Evolutionary conservation across 305 asterid species (phyloP), one percentile per base, ranked within the genome.

Genomic region (Fraxinus baroniana): DNA sequence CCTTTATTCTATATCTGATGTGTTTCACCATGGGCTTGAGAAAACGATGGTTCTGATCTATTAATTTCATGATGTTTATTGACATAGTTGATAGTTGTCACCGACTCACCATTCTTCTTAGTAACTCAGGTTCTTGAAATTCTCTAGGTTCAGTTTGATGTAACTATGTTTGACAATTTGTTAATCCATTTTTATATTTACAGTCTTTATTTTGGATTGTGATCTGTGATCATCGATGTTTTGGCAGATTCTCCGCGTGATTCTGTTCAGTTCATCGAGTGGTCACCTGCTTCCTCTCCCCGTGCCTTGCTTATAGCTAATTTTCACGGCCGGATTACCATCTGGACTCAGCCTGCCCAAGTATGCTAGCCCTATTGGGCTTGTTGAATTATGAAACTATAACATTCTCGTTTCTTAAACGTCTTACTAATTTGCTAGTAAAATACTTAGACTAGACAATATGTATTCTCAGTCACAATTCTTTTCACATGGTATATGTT

Each of bases 301-400:
- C 97, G 98, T 79, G 98, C 99, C 2, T 89, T 96, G 83, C 98
- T 96, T 68, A 86, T 94, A 36, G 94, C 98, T 77, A 96, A 96
- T 90, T 96, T 94, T 87, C 98, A 94, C 84, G 99, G 99, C 78
- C 93, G 98, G 81, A 91, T 85, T 85, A 94, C 99, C 83, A 90
- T 96, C 91, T 96, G 98, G 99, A 91, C 92, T 64, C 99, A 96
- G 87, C 97, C 99, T 84, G 91, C 98, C 81, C 95, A 89, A 89
- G 99, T 96, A 89, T 84, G 90, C 83, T 80, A 85, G 72, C 83
- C 72, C 70, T 30, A 3, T 32, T 85, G 74, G 74, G 78, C 76
- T 86, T 41, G 66, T 74, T 75, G 55, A 33, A 32, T 76, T 73
- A 80, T 52, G 26, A 44, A 77, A 13, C 83, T 37, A 46, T 75